Conservation (phyloP, 2,329 filamentous ascomycete species). For the Verruconis gallopava region DNA sequence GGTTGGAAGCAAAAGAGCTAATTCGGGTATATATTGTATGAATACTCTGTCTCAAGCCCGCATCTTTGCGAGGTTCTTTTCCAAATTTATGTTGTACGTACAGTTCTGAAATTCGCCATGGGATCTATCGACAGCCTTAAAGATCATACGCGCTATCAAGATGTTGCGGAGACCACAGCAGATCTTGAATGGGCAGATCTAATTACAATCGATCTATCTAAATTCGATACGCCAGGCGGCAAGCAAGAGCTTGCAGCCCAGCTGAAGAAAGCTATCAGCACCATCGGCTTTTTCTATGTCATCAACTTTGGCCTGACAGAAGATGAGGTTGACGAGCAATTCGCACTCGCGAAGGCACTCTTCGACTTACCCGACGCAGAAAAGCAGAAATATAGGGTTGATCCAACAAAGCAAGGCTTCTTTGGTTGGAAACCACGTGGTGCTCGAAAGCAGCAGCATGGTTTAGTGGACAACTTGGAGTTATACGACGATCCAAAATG, state of each 20-base stretch:
- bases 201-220: constrained; percentile 14
- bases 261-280: constrained; percentile 14
- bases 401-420: constrained; percentile 14
- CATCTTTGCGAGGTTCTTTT: neutral
- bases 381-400: constrained; percentile 13
- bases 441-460: constrained; percentile 8
- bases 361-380: constrained; percentile 14
- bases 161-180: constrained; percentile 9
- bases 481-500: constrained; percentile 15
- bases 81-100: neutral
- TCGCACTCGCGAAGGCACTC: constrained; percentile 14
- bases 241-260: constrained; percentile 14
- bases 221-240: constrained; percentile 13
- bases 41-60: neutral
- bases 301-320: constrained; percentile 15
- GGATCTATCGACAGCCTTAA: neutral
- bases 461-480: constrained; percentile 10
- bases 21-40: neutral
- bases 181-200: constrained; percentile 12
- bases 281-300: constrained; percentile 16
- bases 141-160: neutral
- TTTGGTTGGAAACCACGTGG: constrained; percentile 15
- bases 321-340: constrained; percentile 13
- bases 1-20: neutral
- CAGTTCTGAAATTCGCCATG: neutral